Evolutionary conservation across 805 yeast genomes (phyloP).

Genomic region (Candida gorgasii): DNA sequence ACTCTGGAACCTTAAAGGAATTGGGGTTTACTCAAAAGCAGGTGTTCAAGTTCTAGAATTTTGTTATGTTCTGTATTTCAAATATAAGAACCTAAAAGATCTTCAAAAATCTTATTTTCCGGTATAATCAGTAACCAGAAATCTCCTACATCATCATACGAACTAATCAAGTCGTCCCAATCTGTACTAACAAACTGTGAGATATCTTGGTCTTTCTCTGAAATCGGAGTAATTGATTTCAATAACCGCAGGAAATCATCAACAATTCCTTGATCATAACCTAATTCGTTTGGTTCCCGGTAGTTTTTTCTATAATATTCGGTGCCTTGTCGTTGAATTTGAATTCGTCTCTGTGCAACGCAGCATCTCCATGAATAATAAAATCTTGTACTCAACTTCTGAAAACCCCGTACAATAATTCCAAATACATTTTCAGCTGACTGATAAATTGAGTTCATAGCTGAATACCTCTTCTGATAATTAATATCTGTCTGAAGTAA

Average conservation of each 20-base stretch:
- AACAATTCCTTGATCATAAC: not conserved
- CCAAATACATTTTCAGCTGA: not conserved
- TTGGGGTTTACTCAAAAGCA: constrained; percentile 83
- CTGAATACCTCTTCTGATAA: not conserved
- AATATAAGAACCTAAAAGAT: not conserved
- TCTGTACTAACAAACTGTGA: not conserved
- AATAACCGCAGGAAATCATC: not conserved
- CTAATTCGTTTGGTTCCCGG: not conserved
- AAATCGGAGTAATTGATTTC: not conserved
- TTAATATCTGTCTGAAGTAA: not conserved
- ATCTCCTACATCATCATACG: not conserved
- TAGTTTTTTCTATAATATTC: not conserved
- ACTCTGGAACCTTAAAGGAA: constrained; percentile 82
- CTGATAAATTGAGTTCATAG: not conserved
- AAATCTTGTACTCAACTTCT: constrained; percentile 53
- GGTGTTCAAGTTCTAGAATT: constrained; percentile 77
- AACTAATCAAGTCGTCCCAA: not conserved
- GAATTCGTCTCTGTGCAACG: constrained; percentile 2
- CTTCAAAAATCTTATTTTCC: not conserved
- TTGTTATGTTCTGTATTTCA: not conserved
- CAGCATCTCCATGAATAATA: constrained; percentile 61
- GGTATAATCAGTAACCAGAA: constrained; percentile 3
- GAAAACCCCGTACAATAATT: not conserved
- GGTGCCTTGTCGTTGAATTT: not conserved
- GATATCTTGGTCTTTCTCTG: not conserved